Base-by-base conservation (phyloP, 2,329 filamentous ascomycete genomes). In the Aureobasidium leucospermi region DNA sequence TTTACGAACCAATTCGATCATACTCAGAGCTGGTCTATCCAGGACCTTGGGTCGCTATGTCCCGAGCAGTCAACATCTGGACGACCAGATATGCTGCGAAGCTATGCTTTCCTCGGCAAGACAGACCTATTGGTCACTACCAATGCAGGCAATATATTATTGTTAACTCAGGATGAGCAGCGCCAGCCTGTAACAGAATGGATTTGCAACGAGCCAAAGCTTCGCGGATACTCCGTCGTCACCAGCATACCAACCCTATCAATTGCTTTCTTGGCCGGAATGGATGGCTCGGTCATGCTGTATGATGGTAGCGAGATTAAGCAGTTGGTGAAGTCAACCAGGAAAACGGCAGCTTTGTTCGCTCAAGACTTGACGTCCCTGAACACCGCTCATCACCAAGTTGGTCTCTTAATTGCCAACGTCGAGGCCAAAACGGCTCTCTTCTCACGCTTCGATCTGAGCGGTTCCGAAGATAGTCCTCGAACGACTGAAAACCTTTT, bases 41-140 rank as follows among this genome's bases (percentile, higher is more conserved):
- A 58, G 11, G 36, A 39, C 3, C 16, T 58, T 13, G 28, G 28
- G 1, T 32, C 46, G 15, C 15, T 38, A 29, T 48, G 16, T n/a
- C 41, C 39, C 2, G 31, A 46, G 8, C 42, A 19, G 1, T 8
- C 32, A 6, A 28, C 65, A 66, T 51, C 67, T 67, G 53, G 70
- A 67, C 36, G 34, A 53, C 36, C 62, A 63, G 75, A 81, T 56
- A 70, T 74, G 9, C 81, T 88, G 61, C 81, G 83, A 59, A 79
- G 81, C 45, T 90, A 88, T 66, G 80, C 81, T 28, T 88, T 89
- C 60, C 67, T 88, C 3, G 78, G 78, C 0, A 72, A 80, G 3
- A 69, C 76, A 3, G 70, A 73, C 1, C 67, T 89, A 2, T 69
- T 90, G 16, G 75, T 82, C 3, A 86, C 85, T 0, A 84, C 80